These are phyloP conservation scores for Suillus paluster DNA, from an alignment of 768 basidiomycete species.

Conservation along the genomic window DNA sequence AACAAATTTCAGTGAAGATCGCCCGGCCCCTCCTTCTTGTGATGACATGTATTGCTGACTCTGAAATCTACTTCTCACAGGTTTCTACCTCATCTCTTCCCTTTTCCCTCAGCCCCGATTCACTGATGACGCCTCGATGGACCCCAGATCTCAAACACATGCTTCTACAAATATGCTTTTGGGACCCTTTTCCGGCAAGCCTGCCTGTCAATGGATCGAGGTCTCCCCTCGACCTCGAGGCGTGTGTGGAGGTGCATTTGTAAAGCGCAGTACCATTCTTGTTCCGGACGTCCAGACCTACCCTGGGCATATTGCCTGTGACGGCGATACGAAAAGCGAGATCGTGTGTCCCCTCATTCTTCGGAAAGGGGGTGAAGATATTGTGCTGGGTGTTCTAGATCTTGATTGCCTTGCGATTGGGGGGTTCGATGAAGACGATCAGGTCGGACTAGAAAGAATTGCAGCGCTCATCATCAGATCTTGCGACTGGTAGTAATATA, in stretches of 20 bases:
- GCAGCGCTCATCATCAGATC: constrained; percentile 62
- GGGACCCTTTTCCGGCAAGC: constrained; percentile 89
- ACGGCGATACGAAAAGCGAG: constrained; percentile 89
- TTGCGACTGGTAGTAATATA: constrained; percentile 62
- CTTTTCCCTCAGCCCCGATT: constrained; percentile 59
- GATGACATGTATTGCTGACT: constrained; percentile 22
- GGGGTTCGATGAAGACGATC: constrained; percentile 82
- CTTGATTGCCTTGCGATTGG: constrained; percentile 76
- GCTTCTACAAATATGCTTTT: constrained; percentile 50
- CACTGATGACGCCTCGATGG: constrained; percentile 12
- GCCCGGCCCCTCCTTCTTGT: not conserved
- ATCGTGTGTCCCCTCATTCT: constrained; percentile 80
- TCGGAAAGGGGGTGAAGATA: constrained; percentile 30
- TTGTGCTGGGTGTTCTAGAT: constrained; percentile 71
- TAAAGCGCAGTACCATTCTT: constrained; percentile 58
- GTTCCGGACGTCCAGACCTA: constrained; percentile 80
- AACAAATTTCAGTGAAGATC: not conserved
- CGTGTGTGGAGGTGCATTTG: constrained; percentile 84
- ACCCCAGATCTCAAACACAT: constrained; percentile 6
- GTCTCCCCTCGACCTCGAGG: constrained; percentile 61
- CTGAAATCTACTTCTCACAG: constrained; percentile 42
- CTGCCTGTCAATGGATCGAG: constrained; percentile 86
- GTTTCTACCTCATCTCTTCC: constrained; percentile 80
- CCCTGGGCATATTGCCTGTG: constrained; percentile 95
- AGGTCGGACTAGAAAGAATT: constrained; percentile 75